Base-by-base conservation (phyloP, 2,329 filamentous ascomycete species). In the Talaromyces sp. region DNA sequence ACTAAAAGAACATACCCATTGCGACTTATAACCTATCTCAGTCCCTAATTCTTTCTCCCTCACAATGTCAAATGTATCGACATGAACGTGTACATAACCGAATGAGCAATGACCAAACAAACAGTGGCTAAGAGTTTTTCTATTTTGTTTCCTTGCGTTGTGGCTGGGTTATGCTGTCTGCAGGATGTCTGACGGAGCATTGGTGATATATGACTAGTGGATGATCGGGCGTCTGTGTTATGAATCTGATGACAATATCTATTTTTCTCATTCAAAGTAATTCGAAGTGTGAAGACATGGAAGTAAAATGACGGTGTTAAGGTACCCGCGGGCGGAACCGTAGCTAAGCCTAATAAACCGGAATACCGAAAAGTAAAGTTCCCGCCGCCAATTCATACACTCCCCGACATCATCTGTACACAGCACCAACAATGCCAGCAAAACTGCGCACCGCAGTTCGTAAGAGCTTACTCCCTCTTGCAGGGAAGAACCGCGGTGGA, bases 391-490 rank as follows among this genome's bases (percentile, higher is more conserved):
- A 27, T 54, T 50, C 56, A 56, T 14, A 10, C 39, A 24, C 33
- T 31, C 19, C 33, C 49, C 19, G 16, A 47, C 47, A 54, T 16
- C n/a, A 33, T 39, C n/a, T 59, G 60, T 41, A 13, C 19, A 27
- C 37, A 43, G 14, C 35, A 43, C 33, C 52, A 59, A 66, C 71
- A 76, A 80, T 80, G 78, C 76, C 78, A 66, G 70, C 75, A 61
- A 78, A 75, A 73, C 67, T 78, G 63, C 74, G 75, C 70, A 70
- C 73, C 65, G 69, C 75, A 67, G 72, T 79, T 59, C 41, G 73
- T 50, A 74, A 70, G 72, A 75, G 74, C 73, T 69, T 79, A 57
- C 68, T 70, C 66, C 72, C 71, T 61, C 64, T 72, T n/a, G 62
- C 71, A 62, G 71, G 72, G 45, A 58, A 56, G 16, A 41, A 68